phyloP scores from a whole-genome alignment of 2,329 filamentous ascomycete species.

The Pseudogymnoascus sp. region DNA sequence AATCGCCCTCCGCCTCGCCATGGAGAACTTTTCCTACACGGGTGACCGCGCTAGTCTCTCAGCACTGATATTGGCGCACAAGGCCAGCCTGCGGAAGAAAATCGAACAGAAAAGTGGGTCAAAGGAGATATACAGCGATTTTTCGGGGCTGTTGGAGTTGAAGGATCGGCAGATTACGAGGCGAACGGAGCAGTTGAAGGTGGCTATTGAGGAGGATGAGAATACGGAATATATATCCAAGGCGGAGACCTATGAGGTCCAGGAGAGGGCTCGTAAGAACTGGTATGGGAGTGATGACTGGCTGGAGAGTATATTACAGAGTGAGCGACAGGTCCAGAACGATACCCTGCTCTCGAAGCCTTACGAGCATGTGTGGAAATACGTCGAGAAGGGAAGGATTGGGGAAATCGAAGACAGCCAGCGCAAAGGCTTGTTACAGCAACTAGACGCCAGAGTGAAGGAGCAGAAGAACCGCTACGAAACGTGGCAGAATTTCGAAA shows the following conservation, averaged over 20 bases:
- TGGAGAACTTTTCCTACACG: conserved; percentile 50
- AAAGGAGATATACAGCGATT: conserved; percentile 50
- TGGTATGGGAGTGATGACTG: conserved; percentile 74
- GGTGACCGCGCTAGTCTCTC: conserved; percentile 48
- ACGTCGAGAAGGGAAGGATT: conserved; percentile 51
- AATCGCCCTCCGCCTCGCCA: conserved; percentile 45
- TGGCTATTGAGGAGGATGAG: conserved; percentile 23
- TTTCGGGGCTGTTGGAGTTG: conserved; percentile 53
- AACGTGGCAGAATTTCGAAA: conserved; percentile 64
- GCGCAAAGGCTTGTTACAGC: conserved; percentile 50
- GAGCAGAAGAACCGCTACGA: conserved; percentile 59
- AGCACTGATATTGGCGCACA: conserved; percentile 65
- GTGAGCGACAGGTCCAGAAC: conserved; percentile 46
- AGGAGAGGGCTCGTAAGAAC: conserved; percentile 56
- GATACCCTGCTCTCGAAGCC: conserved; percentile 57
- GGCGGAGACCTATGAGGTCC: conserved; percentile 38
- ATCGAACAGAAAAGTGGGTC: conserved; percentile 53
- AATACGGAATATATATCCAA: conserved; percentile 26
- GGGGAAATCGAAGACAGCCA: conserved; percentile 44
- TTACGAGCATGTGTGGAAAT: conserved; percentile 64
- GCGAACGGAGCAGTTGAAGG: conserved; percentile 40
- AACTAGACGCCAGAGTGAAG: conserved; percentile 60
- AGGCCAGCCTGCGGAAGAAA: conserved; percentile 51
- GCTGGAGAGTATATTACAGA: conserved; percentile 61
- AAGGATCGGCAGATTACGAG: conserved; percentile 52